Evolutionary conservation across 352 stramenopile genomes (phyloP), one percentile per base, ranked within the genome.

Genomic region (Phytophthora melonis): DNA sequence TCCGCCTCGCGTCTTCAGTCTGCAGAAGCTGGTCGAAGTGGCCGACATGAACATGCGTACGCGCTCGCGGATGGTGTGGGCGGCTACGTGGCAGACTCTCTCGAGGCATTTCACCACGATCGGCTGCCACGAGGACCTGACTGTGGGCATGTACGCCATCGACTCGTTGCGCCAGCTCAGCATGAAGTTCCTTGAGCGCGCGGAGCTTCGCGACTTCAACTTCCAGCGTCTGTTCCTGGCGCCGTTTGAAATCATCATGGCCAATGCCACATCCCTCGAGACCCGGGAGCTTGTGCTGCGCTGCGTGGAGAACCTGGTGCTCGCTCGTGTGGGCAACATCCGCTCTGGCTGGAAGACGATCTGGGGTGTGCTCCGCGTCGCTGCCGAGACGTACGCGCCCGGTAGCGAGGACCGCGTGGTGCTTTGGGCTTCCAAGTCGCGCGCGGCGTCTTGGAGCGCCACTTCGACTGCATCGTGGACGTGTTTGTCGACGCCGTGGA

Each of bases 21-120:
- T 99, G 59, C 98, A 99, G 78, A 97, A 98, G 77, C 88, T 99
- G 3, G 98, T 99, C 9, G 98, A 99, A 86, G 98, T 99, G 14
- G 98, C 98, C 2, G 98, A 99, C 79, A 99, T 98, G 84, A 99
- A 99, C 88, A 99, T 99, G 97, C 87, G 98, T 62, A 94, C 87
- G 34, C 93, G 98, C 10, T 96, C 95, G 25, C 88, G 98, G 34
- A 87, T 99, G 53, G 98, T 98, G 9, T 99, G 98, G 98, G 92
- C 96, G n/a, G 92, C 98, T 63, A 98, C 99, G 41, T 99, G 98
- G 98, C 87, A 91, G 52, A 93, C 97, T 19, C 91, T 99, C 49
- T 97, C 95, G 3, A 81, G 93, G n/a, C 98, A 99, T 74, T 99
- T 99, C 79, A 97, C 97, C 5, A 95, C 93, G 45, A 98, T 99